Evolutionary conservation across 2,329 filamentous ascomycete genomes (phyloP).

Genomic region (Shiraia sp.): DNA sequence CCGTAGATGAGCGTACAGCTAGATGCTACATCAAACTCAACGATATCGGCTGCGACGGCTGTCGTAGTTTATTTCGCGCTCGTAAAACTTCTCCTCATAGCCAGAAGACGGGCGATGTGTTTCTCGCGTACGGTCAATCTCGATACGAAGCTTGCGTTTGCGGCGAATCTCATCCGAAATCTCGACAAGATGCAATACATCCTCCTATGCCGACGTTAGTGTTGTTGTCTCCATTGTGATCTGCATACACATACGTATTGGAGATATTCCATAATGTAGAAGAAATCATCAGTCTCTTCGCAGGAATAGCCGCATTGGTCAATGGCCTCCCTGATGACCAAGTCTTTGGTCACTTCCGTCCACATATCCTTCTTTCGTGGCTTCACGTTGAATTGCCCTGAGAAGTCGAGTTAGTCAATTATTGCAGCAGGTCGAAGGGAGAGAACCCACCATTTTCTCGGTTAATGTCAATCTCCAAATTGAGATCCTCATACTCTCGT

Average conservation of each 20-base stretch:
- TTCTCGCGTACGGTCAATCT: constrained; percentile 62
- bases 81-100: constrained; percentile 68
- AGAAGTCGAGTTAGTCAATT: constrained; percentile 42
- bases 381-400: constrained; percentile 32
- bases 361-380: constrained; percentile 66
- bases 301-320: constrained; percentile 83
- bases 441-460: constrained; percentile 45
- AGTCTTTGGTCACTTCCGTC: constrained; percentile 95
- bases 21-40: constrained; percentile 17
- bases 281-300: constrained; percentile 87
- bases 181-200: constrained; percentile 82
- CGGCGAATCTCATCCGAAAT: constrained; percentile 80
- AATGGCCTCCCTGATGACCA: constrained; percentile 85
- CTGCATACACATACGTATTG: constrained; percentile 69
- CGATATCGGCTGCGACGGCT: constrained; percentile 43
- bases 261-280: constrained; percentile 91
- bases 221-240: background rate
- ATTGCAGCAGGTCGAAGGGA: background rate
- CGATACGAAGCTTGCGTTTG: constrained; percentile 61
- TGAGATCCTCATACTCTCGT: constrained; percentile 61
- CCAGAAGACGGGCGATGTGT: constrained; percentile 51
- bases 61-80: constrained; percentile 71
- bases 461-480: constrained; percentile 69
- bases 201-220: constrained; percentile 63
- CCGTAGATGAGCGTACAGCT: too few species aligned